Evolutionary conservation across 805 yeast species (phyloP).

Genomic region (Ogataea neopini): DNA sequence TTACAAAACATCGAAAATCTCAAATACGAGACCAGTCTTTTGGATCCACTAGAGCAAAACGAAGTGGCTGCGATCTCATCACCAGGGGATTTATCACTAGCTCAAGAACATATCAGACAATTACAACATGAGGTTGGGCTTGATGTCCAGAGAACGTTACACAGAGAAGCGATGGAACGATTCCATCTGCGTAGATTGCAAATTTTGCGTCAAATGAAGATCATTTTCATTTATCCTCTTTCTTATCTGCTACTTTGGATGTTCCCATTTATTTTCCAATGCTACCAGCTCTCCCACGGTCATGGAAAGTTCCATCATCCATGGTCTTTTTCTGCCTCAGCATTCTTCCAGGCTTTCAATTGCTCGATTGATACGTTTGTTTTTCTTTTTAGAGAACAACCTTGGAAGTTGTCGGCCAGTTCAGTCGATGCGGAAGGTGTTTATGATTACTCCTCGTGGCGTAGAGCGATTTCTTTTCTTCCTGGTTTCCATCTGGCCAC

Average conservation of each 20-base stretch:
- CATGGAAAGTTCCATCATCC: conserved; percentile 54
- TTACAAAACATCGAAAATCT: conserved; percentile 28
- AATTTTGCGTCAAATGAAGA: conserved; percentile 75
- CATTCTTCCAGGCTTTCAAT: conserved; percentile 77
- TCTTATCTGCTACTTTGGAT: conserved; percentile 82
- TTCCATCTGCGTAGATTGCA: conserved; percentile 63
- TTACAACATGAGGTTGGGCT: conserved; percentile 29
- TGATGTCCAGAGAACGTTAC: conserved; percentile 42
- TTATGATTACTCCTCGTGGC: conserved; percentile 21
- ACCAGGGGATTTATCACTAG: not conserved
- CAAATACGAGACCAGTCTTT: conserved; percentile 14
- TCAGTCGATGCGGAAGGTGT: conserved; percentile 26
- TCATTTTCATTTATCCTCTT: conserved; percentile 80
- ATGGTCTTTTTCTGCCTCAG: conserved; percentile 68
- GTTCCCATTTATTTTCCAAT: conserved; percentile 70
- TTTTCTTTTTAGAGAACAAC: conserved; percentile 73
- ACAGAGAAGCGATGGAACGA: conserved; percentile 58
- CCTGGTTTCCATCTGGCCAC: conserved; percentile 29
- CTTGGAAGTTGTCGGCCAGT: conserved; percentile 54
- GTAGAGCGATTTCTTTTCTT: conserved; percentile 26
- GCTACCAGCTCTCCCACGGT: conserved; percentile 47
- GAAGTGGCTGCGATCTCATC: not conserved
- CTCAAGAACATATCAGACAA: conserved; percentile 13
- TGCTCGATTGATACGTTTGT: conserved; percentile 78
- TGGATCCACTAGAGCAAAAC: not conserved